These are phyloP conservation scores for Pleurotus salmoneostramineus DNA, from an alignment of 768 basidiomycete species.

Conservation along the genomic window DNA sequence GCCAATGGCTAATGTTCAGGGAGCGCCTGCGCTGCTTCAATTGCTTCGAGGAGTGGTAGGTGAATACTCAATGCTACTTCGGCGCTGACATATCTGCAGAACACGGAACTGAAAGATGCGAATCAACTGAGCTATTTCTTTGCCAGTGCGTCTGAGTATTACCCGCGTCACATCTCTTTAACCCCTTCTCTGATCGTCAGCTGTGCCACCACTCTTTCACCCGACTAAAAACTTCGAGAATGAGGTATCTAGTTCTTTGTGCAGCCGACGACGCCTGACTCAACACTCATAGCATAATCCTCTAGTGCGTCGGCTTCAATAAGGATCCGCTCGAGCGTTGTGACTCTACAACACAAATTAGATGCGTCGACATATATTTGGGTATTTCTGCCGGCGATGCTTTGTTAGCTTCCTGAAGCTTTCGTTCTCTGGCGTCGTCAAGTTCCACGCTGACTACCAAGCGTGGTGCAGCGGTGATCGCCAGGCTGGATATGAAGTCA, in stretches of 20 bases:
- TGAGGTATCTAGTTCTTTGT: slow-evolving; percentile 33
- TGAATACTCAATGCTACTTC: background rate
- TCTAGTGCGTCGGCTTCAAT: slow-evolving; percentile 12
- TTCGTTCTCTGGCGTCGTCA: slow-evolving; percentile 67
- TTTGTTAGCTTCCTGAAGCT: slow-evolving; percentile 72
- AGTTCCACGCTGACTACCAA: slow-evolving; percentile 63
- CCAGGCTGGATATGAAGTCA: slow-evolving; percentile 42
- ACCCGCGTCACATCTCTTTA: background rate
- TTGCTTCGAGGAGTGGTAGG: slow-evolving; percentile 37
- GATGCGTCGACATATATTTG: slow-evolving; percentile 76
- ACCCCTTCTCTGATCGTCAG: slow-evolving; percentile 23
- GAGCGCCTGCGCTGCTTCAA: slow-evolving; percentile 40
- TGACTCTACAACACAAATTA: slow-evolving; percentile 19
- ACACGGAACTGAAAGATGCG: slow-evolving; percentile 43
- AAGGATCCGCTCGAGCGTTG: background rate
- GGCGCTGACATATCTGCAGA: slow-evolving; percentile 24
- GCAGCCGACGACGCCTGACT: background rate
- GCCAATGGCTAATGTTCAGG: slow-evolving; percentile 37
- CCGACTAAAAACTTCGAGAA: slow-evolving; percentile 46
- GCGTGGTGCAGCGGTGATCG: slow-evolving; percentile 54
- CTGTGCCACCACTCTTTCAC: slow-evolving; percentile 52
- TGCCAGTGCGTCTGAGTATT: slow-evolving; percentile 28
- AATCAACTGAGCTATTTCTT: slow-evolving; percentile 68
- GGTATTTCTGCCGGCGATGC: slow-evolving; percentile 77
- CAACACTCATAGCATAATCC: slow-evolving; percentile 15